Evolutionary conservation across 306 rosid genomes (phyloP), one percentile per base, ranked within the genome.

Genomic region (Lathyrus sativus): DNA sequence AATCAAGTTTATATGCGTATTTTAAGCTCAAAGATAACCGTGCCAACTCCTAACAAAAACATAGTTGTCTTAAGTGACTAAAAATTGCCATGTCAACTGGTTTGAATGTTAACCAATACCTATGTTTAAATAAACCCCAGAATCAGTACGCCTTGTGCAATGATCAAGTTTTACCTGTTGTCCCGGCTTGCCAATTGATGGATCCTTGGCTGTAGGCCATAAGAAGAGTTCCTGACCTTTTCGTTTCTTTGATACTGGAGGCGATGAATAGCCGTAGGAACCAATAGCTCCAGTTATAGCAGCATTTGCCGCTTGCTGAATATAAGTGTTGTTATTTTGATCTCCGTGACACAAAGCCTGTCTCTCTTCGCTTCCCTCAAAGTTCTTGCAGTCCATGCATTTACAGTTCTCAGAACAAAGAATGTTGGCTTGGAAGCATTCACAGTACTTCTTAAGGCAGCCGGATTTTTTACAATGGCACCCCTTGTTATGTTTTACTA

Each of bases 231-330:
- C 99, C 70, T 81, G 96, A 29, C 88, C 85, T 79, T 83, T 90
- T 70, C 92, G 87, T 87, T 83, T 91, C 84, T 80, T 91, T 66
- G 97, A 78, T 72, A 81, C 81, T 14, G 96, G 91, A 56, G 96
- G 99, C 5, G 92, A 83, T 53, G 87, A 83, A 81, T 74, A 95
- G 26, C 99, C 99, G 58, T 96, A 91, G 79, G 97, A 87, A 65
- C 97, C 99, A 80, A 91, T 85, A 72, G 97, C 99, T 76, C 96
- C 99, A 75, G 97, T 95, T 76, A 95, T 90, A 84, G 99, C 96
- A 79, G 99, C 99, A 84, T 95, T 95, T 65, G 99, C 99, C 22
- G 92, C 96, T 85, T 87, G 97, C 81, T 91, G 99, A 83, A 87
- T 75, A 78, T 78, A 79, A 38, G 82, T 81, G 79, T 74, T 88